These are phyloP conservation scores for Serendipita indica DNA, from an alignment of 768 basidiomycete genomes.

Conservation along the genomic window DNA sequence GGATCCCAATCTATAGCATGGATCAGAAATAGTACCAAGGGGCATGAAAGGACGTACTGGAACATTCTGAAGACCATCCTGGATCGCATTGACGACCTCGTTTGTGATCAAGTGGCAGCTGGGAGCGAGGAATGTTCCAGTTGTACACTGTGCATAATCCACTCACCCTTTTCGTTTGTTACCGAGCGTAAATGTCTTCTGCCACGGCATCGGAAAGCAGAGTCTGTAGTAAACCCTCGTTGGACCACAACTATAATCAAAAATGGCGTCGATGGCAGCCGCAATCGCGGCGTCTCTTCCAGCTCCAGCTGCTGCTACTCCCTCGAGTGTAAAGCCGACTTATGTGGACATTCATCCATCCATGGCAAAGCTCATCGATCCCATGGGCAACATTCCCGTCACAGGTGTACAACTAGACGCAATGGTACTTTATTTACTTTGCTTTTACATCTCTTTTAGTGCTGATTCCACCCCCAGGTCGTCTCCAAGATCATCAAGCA, in stretches of 20 bases:
- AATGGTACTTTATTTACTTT: constrained; percentile 39
- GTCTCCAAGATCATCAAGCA: constrained; percentile 92
- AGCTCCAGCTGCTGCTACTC: constrained; percentile 37
- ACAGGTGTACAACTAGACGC: constrained; percentile 72
- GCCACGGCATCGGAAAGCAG: constrained; percentile 62
- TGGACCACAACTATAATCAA: neutral
- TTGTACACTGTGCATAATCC: neutral
- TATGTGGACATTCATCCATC: constrained; percentile 84
- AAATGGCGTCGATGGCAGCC: constrained; percentile 81
- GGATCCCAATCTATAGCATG: constrained; percentile 65
- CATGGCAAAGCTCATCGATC: constrained; percentile 86
- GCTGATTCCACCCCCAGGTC: constrained; percentile 36
- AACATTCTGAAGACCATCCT: constrained; percentile 50
- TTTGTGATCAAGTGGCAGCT: constrained; percentile 70
- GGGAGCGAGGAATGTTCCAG: no score
- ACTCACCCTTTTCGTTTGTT: constrained; percentile 36
- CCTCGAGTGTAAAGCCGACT: constrained; percentile 45
- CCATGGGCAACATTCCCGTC: constrained; percentile 77
- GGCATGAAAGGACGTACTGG: constrained; percentile 29
- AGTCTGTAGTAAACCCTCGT: constrained; percentile 1
- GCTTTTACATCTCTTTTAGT: constrained; percentile 7
- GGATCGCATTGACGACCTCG: constrained; percentile 51
- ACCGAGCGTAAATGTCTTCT: constrained; percentile 60
- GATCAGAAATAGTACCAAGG: neutral
- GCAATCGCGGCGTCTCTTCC: constrained; percentile 76